Evolutionary conservation across 306 rosid genomes (phyloP), one percentile per base, ranked within the genome.

Genomic region (Mucuna pruriens): DNA sequence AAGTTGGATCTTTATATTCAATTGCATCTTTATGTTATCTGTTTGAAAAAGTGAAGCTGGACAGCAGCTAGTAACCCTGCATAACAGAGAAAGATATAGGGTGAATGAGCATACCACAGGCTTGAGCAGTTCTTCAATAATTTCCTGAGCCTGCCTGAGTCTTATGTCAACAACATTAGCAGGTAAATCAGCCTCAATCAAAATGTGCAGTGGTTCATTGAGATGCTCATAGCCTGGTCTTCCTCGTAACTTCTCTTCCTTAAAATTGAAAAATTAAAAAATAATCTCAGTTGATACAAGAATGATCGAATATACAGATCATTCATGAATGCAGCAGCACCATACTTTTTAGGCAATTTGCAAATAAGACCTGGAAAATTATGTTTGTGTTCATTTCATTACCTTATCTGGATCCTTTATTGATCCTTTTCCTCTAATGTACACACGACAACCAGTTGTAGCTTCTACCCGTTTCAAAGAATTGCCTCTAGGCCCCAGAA

Each of bases 191-290:
- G 94, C 98, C 83, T 94, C 98, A 23, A 94, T 92, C 80, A 94
- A 85, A 79, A 94, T 94, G 84, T 94, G 98, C 54, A 94, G 94
- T 0, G 97, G 97, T 81, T 94, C 98, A 36, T 90, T 94, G 82
- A 94, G 92, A 81, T 94, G 98, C 83, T 94, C 98, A 81, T 94
- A 94, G 83, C 98, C 98, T 11, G 98, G 98, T 78, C 97, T 85
- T 92, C 98, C 97, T 74, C 97, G 89, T 33, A 94, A 94, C 77
- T 92, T 94, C 88, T 94, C 97, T 85, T 94, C 98, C 98, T 92
- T 68, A 45, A 86, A 74, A 88, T 78, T 64, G 54, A 80, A 67
- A 74, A 69, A 48, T 75, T 75, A 31, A 75, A 49, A 5, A 68
- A 72, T 7, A 68, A 73, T 49, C 65, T 69, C 65, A 75, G 77